phyloP scores from a whole-genome alignment of 306 rosid species.

The Hippophae gyantsensis region DNA sequence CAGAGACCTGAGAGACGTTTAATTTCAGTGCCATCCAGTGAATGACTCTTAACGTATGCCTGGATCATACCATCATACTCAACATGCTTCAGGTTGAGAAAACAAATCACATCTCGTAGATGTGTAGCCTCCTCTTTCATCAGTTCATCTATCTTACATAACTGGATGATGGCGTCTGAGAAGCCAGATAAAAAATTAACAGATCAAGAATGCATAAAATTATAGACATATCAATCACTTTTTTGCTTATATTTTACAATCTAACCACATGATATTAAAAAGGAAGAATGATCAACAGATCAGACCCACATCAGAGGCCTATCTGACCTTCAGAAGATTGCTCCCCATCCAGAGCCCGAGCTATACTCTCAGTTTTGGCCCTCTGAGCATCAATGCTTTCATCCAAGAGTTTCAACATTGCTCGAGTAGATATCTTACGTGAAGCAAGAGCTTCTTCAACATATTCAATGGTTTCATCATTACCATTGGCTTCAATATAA shows the following conservation, averaged over 20 bases:
- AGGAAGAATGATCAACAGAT: slow-evolving; percentile 7
- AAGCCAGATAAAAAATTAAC: slow-evolving; percentile 24
- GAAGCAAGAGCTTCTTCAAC: slow-evolving; percentile 61
- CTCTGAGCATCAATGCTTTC: slow-evolving; percentile 44
- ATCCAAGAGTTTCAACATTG: slow-evolving; percentile 48
- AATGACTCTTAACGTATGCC: slow-evolving; percentile 32
- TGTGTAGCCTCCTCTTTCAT: slow-evolving; percentile 57
- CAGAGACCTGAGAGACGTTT: slow-evolving; percentile 53
- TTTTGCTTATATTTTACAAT: slow-evolving; percentile 10
- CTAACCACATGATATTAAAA: slow-evolving; percentile 1
- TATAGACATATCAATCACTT: slow-evolving; percentile 16
- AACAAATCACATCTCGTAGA: slow-evolving; percentile 40
- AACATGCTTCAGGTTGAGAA: slow-evolving; percentile 58
- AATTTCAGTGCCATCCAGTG: slow-evolving; percentile 50
- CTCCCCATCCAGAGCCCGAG: slow-evolving; percentile 34
- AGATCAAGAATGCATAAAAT: slow-evolving; percentile 11
- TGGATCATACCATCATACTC: slow-evolving; percentile 50
- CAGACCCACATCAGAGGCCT: slow-evolving; percentile 19
- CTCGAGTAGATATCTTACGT: slow-evolving; percentile 51
- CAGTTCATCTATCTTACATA: slow-evolving; percentile 77
- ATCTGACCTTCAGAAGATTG: slow-evolving; percentile 65
- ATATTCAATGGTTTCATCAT: slow-evolving; percentile 27
- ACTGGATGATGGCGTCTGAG: slow-evolving; percentile 56
- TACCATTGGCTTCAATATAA: slow-evolving; percentile 39
- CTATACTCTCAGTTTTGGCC: slow-evolving; percentile 36